phyloP scores from a whole-genome alignment of 2,329 filamentous ascomycete species.

The Aquanectria penicillioides region DNA sequence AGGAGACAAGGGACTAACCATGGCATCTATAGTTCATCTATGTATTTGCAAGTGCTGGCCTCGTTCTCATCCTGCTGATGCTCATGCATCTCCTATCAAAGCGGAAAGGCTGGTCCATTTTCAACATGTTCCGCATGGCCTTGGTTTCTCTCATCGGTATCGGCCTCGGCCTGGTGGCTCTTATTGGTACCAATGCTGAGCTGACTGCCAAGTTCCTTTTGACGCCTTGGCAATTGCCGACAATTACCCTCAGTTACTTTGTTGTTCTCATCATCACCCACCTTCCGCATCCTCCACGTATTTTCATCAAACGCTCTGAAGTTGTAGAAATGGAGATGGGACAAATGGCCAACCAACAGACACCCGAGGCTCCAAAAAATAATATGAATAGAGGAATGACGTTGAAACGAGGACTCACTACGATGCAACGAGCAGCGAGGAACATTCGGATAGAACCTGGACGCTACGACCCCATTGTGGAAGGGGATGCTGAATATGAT shows the following conservation, averaged over 20 bases:
- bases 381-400: neutral
- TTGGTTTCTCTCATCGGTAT: conserved; percentile 12
- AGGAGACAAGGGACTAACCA: conserved; percentile 5
- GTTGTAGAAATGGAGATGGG: conserved; percentile 2
- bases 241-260: conserved; percentile 13
- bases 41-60: conserved; percentile 11
- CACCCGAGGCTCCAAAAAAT: neutral
- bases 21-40: conserved; percentile 12
- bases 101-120: conserved; percentile 14
- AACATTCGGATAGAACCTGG: conserved; percentile 19
- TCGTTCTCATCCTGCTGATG: conserved; percentile 20
- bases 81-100: conserved; percentile 18
- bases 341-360: neutral
- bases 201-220: conserved; percentile 1
- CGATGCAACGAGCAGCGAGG: conserved; percentile 5
- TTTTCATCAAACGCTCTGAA: conserved; percentile 15
- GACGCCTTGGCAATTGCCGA: conserved; percentile 20
- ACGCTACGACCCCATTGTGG: conserved; percentile 14
- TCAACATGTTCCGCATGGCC: conserved; percentile 19
- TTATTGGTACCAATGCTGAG: conserved; percentile 6
- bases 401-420: conserved; percentile 7
- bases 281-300: conserved; percentile 39
- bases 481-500: neutral
- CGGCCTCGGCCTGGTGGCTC: conserved; percentile 12
- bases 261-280: conserved; percentile 39